These are phyloP conservation scores for Castanopsis chinensis DNA, from an alignment of 306 rosid genomes.

Conservation along the genomic window DNA sequence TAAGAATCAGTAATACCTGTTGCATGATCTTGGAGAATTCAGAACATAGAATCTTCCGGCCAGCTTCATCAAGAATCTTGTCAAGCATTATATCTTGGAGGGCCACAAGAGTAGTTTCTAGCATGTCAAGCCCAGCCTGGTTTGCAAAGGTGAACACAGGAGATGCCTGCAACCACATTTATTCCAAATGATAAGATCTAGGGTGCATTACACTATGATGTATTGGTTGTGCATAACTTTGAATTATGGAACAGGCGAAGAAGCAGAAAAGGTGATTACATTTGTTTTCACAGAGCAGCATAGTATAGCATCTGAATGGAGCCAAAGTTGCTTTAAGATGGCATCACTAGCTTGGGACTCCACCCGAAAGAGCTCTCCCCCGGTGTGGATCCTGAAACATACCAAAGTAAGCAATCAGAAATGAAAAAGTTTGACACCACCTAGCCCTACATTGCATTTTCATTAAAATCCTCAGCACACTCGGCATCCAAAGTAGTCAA, in stretches of 20 bases:
- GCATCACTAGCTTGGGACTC: conserved; percentile 68
- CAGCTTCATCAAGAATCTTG: conserved; percentile 86
- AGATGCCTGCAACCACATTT: conserved; percentile 58
- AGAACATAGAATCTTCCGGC: conserved; percentile 79
- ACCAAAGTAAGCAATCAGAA: neutral
- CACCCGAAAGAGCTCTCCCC: conserved; percentile 58
- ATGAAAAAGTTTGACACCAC: neutral
- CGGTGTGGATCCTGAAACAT: conserved; percentile 63
- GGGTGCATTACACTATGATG: neutral
- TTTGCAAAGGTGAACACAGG: conserved; percentile 92
- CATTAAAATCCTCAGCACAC: too few species aligned
- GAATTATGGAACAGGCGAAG: neutral
- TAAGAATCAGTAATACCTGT: conserved; percentile 47
- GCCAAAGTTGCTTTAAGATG: conserved; percentile 89
- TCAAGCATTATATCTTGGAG: conserved; percentile 96
- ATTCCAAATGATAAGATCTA: neutral
- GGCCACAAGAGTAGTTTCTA: conserved; percentile 90
- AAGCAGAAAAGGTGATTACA: conserved; percentile 30
- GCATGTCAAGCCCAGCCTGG: conserved; percentile 98
- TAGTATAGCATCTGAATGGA: conserved; percentile 86
- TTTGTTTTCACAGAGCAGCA: conserved; percentile 89
- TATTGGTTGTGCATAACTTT: neutral
- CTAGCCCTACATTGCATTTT: too few species aligned
- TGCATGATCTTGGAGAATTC: conserved; percentile 97
- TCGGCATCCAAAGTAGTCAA: too few species aligned